Evolutionary conservation across 441 rosid species (phyloP), one percentile per base, ranked within the genome.

Genomic region (Arabidopsis lyrata): DNA sequence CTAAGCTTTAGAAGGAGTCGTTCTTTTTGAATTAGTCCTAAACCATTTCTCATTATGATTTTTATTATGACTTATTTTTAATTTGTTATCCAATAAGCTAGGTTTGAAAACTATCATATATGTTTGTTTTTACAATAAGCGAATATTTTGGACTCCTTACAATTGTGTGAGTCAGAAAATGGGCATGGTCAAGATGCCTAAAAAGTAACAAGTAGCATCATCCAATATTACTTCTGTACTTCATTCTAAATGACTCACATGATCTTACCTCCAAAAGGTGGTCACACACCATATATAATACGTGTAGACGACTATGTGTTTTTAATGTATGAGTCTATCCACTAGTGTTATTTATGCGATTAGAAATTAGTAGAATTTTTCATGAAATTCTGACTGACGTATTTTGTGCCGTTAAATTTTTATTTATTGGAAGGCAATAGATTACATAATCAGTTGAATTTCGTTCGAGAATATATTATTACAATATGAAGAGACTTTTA

Each of bases 1-100:
- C 12, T 27, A 62, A 45, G 38, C 29, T 66, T 58, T 49, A 59
- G 69, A 75, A 68, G 31, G 39, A 16, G 68, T 75, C 78, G 5
- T 49, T 66, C 5, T 10, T 59, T 56, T 66, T 56, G 29, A 36
- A 56, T 35, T 65, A 73, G 6, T 57, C 11, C 18, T 36, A 44
- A 45, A 12, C 59, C n/a, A 27, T 35, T 2, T 16, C 52, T 29
- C 59, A 14, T 58, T 18, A 49, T 45, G 61, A 65, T 49, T 14
- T 22, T 1, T 55, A 15, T 16, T 1, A 39, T 3, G 38, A 50
- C 24, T 7, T 29, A 5, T 8, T 8, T 48, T 49, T 11, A 14
- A 8, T 48, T 14, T 8, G 27, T 5, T 13, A 8, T 31, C 47
- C 63, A 20, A 20, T 62, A 32, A 20, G 5, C 29, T 63, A n/a